Base-by-base conservation (phyloP, 1,284 basidiomycete species). In the Austroboletus niveus region DNA sequence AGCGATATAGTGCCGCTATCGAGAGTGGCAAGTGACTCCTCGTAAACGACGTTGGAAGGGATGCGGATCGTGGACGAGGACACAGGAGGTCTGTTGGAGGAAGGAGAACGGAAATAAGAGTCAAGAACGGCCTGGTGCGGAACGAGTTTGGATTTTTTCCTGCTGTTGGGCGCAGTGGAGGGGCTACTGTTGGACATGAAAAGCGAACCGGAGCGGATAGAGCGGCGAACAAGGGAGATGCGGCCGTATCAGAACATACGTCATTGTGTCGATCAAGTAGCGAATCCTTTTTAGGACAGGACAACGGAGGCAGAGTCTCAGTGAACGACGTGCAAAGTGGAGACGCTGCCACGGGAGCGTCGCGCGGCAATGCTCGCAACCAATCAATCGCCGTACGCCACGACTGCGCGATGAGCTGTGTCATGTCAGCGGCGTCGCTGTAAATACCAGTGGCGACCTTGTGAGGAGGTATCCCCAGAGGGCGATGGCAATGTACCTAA, bases 101-200 rank as follows among this genome's bases (percentile, higher is more conserved):
- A 49, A 35, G 41, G 6, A 0, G 36, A 15, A 31, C 65, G 61
- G 56, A 66, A 70, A 57, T 69, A 70, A 42, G 53, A 24, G 32
- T 66, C 58, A 5, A 69, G 50, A 42, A 64, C 24, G 20, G 59
- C 42, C 29, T 70, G 66, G 31, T 42, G 43, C 14, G 45, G 22
- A 5, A 52, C 52, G 39, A 48, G 41, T 54, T 57, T 69, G 41
- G 56, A 0, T 46, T 47, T 69, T 46, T 66, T 68, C 38, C 31
- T 58, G 14, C 54, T 54, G 12, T 52, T 48, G 38, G 60, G 54
- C 8, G 52, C 49, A 29, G 57, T 44, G 22, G 57, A 42, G 9
- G 51, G 41, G 15, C 54, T 24, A 40, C 64, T 63, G 48, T 66
- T 69, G 20, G 65, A 61, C 64, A 66, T 66, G 54, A 35, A n/a